Percentiles rank a stretch among this genome's conserved stretches.
phyloP scores from a whole-genome alignment of 345 rosid genomes.

The Salix koriyanagi region DNA sequence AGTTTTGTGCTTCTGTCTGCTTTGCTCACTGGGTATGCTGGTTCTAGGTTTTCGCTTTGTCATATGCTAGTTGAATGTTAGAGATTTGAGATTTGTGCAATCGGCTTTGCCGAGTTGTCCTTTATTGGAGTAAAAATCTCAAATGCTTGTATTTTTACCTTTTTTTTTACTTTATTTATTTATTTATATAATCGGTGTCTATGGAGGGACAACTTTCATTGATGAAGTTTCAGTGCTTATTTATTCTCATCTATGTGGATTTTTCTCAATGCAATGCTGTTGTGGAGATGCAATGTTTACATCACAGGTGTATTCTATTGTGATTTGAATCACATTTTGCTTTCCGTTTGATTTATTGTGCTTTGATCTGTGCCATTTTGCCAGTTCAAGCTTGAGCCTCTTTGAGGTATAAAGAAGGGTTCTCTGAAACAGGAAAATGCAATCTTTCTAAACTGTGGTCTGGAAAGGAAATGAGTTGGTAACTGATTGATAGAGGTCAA shows the following conservation, averaged over 20 bases:
- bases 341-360: not conserved
- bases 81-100: conserved; percentile 5
- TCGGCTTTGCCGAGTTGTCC: not conserved
- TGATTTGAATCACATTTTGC: not conserved
- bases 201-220: conserved; percentile 13
- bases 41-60: conserved; percentile 7
- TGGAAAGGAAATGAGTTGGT: not conserved
- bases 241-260: conserved; percentile 4
- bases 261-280: not conserved
- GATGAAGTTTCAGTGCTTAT: conserved; percentile 2
- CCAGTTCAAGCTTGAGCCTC: not conserved
- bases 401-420: not conserved
- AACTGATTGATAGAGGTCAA: not conserved
- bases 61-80: conserved; percentile 12
- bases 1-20: not conserved
- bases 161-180: not conserved
- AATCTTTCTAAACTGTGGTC: not conserved
- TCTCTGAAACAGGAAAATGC: not conserved
- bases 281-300: not conserved
- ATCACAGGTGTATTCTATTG: not conserved
- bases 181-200: conserved; percentile 1
- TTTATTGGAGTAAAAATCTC: not conserved
- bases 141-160: conserved; percentile 1
- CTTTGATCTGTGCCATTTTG: not conserved
- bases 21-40: conserved; percentile 21